phyloP scores from a whole-genome alignment of 495 filamentous ascomycete species.

The Hypoxylon fragiforme region DNA sequence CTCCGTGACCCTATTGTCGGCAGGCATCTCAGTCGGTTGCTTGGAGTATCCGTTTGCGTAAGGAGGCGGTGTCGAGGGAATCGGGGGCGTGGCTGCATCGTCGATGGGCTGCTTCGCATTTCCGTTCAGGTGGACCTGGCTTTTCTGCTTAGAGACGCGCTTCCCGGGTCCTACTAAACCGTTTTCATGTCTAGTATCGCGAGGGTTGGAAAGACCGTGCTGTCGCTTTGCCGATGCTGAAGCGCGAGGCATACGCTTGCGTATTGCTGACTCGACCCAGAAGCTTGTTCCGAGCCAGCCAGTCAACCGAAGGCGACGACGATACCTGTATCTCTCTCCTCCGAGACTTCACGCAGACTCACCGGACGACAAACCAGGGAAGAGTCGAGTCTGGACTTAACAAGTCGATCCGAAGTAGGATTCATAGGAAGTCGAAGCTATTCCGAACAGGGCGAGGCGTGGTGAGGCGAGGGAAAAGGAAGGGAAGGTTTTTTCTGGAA shows the following conservation, averaged over 20 bases:
- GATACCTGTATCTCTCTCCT: slow-evolving; percentile 17
- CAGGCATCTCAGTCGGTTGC: slow-evolving; percentile 45
- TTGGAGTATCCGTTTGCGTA: slow-evolving; percentile 44
- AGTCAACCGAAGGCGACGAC: slow-evolving; percentile 37
- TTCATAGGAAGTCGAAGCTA: slow-evolving; percentile 32
- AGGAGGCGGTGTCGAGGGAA: slow-evolving; percentile 41
- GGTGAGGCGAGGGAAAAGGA: slow-evolving; percentile 5
- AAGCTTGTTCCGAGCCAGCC: slow-evolving; percentile 56
- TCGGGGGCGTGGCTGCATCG: slow-evolving; percentile 49
- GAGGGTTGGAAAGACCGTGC: slow-evolving; percentile 64
- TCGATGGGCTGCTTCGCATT: slow-evolving; percentile 57
- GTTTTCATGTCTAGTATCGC: slow-evolving; percentile 86
- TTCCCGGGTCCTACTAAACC: slow-evolving; percentile 82
- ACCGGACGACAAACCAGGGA: slow-evolving; percentile 2
- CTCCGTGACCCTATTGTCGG: slow-evolving; percentile 45
- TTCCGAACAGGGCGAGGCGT: slow-evolving; percentile 13
- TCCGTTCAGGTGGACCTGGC: slow-evolving; percentile 56
- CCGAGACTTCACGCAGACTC: not conserved
- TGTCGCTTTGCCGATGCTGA: slow-evolving; percentile 68
- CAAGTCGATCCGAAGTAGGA: slow-evolving; percentile 11
- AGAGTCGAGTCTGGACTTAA: slow-evolving; percentile 6
- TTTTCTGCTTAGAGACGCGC: slow-evolving; percentile 69
- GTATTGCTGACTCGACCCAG: slow-evolving; percentile 50
- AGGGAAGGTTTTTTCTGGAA: slow-evolving; percentile 4
- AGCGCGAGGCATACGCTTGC: slow-evolving; percentile 70